Evolutionary conservation across 192 early-diverging fungal species (phyloP).

Genomic region (Coemansia sp.): DNA sequence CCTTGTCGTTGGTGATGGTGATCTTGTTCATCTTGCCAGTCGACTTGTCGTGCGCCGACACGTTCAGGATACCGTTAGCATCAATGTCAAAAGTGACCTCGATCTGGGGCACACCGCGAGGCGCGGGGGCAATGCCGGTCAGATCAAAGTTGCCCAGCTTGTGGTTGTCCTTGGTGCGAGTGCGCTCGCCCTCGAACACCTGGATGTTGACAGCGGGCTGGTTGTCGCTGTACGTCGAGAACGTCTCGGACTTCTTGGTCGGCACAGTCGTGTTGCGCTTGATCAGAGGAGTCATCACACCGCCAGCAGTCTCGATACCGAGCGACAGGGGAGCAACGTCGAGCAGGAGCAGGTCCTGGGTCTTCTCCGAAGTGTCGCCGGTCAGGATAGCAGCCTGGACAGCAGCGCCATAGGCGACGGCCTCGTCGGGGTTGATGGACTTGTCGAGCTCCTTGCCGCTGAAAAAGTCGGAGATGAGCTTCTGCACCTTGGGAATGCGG

Average conservation of each 20-base stretch:
- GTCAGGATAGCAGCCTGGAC: conserved; percentile 97
- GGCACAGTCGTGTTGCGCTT: conserved; percentile 97
- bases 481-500: conserved; percentile 99
- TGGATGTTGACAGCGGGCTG: conserved; percentile 97
- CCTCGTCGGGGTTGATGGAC: conserved; percentile 99
- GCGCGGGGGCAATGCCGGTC: conserved; percentile 94
- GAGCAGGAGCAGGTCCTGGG: conserved; percentile 89
- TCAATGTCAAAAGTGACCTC: conserved; percentile 97
- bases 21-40: conserved; percentile 94
- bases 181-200: conserved; percentile 97
- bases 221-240: conserved; percentile 98
- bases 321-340: conserved; percentile 96
- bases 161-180: conserved; percentile 98
- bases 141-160: conserved; percentile 97
- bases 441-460: conserved; percentile 99
- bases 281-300: conserved; percentile 97
- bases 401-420: conserved; percentile 97
- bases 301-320: conserved; percentile 98
- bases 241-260: conserved; percentile 97
- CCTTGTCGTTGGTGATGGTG: conserved; percentile 99
- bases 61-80: conserved; percentile 97
- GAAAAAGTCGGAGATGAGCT: conserved; percentile 97
- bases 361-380: conserved; percentile 95
- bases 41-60: conserved; percentile 91
- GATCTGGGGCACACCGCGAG: conserved; percentile 95